These are phyloP conservation scores for Cryptosporidium sp. DNA, from an alignment of 169 alveolate species.

Conservation along the genomic window DNA sequence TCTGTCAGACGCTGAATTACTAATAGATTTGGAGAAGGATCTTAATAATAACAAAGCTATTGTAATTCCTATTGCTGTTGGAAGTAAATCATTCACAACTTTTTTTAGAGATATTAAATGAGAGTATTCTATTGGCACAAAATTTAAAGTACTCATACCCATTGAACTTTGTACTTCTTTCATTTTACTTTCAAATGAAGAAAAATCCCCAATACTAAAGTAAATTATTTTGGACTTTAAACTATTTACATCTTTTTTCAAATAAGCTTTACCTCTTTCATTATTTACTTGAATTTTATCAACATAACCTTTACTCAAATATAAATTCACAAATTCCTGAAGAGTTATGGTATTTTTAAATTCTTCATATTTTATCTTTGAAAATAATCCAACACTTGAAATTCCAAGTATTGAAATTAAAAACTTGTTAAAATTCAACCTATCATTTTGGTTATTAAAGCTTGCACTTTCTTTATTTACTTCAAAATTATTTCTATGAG, in stretches of 20 bases:
- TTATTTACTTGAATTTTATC: slow-evolving; percentile 84
- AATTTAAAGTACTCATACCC: slow-evolving; percentile 84
- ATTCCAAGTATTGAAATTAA: slow-evolving; percentile 20
- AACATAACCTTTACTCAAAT: slow-evolving; percentile 85
- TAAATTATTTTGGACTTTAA: slow-evolving; percentile 75
- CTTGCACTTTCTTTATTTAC: background rate
- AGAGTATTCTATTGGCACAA: slow-evolving; percentile 83
- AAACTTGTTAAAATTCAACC: background rate
- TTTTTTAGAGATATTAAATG: slow-evolving; percentile 15
- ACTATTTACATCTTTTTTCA: slow-evolving; percentile 8
- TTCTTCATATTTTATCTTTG: slow-evolving; percentile 15
- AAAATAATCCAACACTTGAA: background rate
- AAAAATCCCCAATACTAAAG: slow-evolving; percentile 84
- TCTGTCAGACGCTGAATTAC: slow-evolving; percentile 16
- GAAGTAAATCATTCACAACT: slow-evolving; percentile 48
- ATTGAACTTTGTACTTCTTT: slow-evolving; percentile 82
- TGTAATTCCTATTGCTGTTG: slow-evolving; percentile 28
- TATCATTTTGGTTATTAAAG: background rate
- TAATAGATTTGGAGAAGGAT: slow-evolving; percentile 9
- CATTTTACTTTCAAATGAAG: slow-evolving; percentile 83
- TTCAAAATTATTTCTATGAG: background rate
- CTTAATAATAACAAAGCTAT: slow-evolving; percentile 26
- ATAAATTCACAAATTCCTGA: slow-evolving; percentile 85
- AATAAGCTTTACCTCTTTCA: slow-evolving; percentile 64
- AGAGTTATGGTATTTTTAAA: slow-evolving; percentile 84